phyloP scores from a whole-genome alignment of 176 grass and related monocot genomes.

The Lolium rigidum region DNA sequence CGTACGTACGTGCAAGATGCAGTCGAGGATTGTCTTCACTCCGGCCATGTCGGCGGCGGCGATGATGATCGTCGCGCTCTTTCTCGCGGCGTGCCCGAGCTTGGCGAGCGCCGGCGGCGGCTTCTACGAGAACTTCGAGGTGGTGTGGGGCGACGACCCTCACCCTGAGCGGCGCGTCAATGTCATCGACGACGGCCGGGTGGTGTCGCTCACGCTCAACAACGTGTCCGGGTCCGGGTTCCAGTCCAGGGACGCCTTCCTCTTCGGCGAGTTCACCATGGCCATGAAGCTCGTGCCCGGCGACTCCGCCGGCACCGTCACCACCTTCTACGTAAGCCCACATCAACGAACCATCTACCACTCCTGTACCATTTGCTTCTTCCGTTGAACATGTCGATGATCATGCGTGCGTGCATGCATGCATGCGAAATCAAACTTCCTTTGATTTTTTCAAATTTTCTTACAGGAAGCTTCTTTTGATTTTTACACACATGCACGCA shows the following conservation, averaged over 20 bases:
- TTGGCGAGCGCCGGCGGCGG: neutral
- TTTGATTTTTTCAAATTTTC: neutral
- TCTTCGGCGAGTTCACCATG: slow-evolving; percentile 59
- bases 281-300: slow-evolving; percentile 61
- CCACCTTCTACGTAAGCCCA: slow-evolving; percentile 53
- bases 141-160: slow-evolving; percentile 40
- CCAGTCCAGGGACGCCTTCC: slow-evolving; percentile 51
- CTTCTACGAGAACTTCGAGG: slow-evolving; percentile 27
- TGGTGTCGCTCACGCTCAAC: slow-evolving; percentile 46
- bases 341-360: too few relatives aligned
- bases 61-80: neutral
- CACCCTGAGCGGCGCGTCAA: slow-evolving; percentile 1
- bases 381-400: neutral
- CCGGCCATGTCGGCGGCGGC: neutral
- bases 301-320: slow-evolving; percentile 57
- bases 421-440: too few relatives aligned
- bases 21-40: neutral
- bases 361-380: neutral
- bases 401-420: too few relatives aligned
- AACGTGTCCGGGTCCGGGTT: slow-evolving; percentile 51
- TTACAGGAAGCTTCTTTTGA: too few relatives aligned
- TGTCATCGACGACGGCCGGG: slow-evolving; percentile 23
- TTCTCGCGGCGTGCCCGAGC: neutral
- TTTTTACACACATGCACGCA: neutral
- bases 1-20: neutral